A percentile compares a stretch with the other conserved stretches of the same genome.
These are phyloP conservation scores for Xylaria scruposa DNA, from an alignment of 495 filamentous ascomycete species.

Conservation along the genomic window DNA sequence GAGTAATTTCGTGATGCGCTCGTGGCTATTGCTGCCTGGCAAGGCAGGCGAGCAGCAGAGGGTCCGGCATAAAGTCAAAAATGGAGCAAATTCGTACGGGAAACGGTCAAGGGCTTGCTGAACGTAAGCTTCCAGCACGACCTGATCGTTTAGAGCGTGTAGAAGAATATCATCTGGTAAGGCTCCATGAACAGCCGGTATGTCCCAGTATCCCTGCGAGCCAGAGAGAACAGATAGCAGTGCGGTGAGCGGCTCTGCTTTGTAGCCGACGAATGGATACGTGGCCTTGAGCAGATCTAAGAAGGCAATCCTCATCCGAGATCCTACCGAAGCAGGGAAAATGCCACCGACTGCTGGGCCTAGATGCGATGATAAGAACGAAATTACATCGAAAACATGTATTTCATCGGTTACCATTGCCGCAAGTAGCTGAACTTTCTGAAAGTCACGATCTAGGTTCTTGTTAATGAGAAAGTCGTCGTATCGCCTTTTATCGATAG, in stretches of 20 bases:
- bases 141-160: conserved; percentile 60
- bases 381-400: conserved; percentile 67
- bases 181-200: conserved; percentile 43
- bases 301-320: conserved; percentile 64
- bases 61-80: conserved; percentile 60
- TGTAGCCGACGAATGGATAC: conserved; percentile 66
- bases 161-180: conserved; percentile 55
- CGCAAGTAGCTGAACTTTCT: conserved; percentile 48
- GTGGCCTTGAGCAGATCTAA: conserved; percentile 69
- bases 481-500: conserved; percentile 56
- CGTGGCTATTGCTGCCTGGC: conserved; percentile 57
- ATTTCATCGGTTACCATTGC: conserved; percentile 59
- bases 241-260: conserved; percentile 67
- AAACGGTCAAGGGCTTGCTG: conserved; percentile 72
- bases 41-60: conserved; percentile 44
- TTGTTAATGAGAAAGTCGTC: conserved; percentile 54
- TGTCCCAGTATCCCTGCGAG: conserved; percentile 61
- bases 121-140: conserved; percentile 64
- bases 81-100: conserved; percentile 85
- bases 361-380: conserved; percentile 58
- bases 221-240: conserved; percentile 66
- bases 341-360: conserved; percentile 53
- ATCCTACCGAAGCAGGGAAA: conserved; percentile 53
- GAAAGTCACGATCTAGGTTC: conserved; percentile 47
- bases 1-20: conserved; percentile 61